Percentiles rank a stretch among this genome's conserved stretches.
phyloP scores from a whole-genome alignment of 768 basidiomycete species.

The Clavaria fumosa region DNA sequence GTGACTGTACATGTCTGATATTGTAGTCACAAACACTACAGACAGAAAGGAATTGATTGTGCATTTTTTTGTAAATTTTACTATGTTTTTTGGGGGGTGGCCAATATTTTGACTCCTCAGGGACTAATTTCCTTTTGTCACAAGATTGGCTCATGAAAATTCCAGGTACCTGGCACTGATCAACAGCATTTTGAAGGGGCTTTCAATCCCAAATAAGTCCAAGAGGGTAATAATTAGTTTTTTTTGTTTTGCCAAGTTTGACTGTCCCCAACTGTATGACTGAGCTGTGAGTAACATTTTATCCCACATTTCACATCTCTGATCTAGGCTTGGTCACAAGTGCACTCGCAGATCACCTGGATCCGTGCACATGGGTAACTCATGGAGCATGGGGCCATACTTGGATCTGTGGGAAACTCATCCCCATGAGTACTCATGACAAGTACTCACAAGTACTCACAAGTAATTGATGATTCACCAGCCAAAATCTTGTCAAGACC shows the following conservation, averaged over 20 bases:
- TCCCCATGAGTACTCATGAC: too few relatives aligned
- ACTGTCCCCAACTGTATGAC: constrained; percentile 14
- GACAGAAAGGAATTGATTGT: constrained; percentile 12
- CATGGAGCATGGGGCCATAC: too few relatives aligned
- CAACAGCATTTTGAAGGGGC: constrained; percentile 3
- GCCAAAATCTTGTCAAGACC: too few relatives aligned
- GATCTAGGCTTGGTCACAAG: too few relatives aligned
- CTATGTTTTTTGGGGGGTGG: constrained; percentile 10
- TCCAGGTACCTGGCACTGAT: constrained; percentile 1
- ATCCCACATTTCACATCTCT: too few relatives aligned
- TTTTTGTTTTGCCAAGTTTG: constrained; percentile 10
- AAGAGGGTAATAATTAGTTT: constrained; percentile 5
- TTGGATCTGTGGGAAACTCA: too few relatives aligned
- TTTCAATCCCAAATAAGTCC: constrained; percentile 1
- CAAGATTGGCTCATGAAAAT: constrained; percentile 11
- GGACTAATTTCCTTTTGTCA: background rate
- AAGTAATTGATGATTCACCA: too few relatives aligned
- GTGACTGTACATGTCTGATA: constrained; percentile 8
- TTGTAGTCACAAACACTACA: constrained; percentile 7
- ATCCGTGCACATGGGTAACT: too few relatives aligned
- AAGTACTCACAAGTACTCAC: too few relatives aligned
- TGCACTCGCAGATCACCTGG: too few relatives aligned
- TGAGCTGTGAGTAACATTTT: too few relatives aligned
- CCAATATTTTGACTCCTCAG: constrained; percentile 10
- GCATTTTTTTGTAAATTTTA: constrained; percentile 13